Base-by-base conservation (phyloP, 73 alveolate genomes). In the Paraurostyla sp. region DNA sequence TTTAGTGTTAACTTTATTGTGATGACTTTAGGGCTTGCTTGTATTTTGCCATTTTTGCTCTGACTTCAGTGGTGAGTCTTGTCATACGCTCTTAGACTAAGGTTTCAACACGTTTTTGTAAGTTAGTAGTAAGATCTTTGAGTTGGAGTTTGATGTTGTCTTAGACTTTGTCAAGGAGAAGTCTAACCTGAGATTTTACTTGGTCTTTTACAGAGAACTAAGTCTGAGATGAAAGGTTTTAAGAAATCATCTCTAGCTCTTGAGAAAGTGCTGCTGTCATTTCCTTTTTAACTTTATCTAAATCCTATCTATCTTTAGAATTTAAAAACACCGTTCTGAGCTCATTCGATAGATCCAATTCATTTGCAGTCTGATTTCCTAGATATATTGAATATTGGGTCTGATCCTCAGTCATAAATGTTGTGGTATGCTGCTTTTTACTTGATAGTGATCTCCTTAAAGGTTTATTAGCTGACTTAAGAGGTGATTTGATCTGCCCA, bases 41-140 rank as follows among this genome's bases (percentile, higher is more conserved):
- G 13, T 60, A 29, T 7, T 60, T 60, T 3, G n/a, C 32, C 9
- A 60, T 25, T 27, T 60, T 60, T 9, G 6, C 25, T 33, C 25
- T 60, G 9, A 60, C 78, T 32, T 60, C 78, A 9, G 78, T 29
- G 9, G 52, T 13, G 9, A 60, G 25, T 33, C 78, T 60, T 6
- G 78, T 60, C 78, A 60, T 60, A 29, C 78, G 22, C 50, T 60
- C 78, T 60, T 60, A 27, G 6, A 60, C 78, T 33, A 60, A 60
- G 16, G 78, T 60, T 25, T 60, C 78, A 30, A 60, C 78, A 13
- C 78, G 9, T 60, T 60, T 60, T 33, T 60, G 32, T 25, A 60
- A 29, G 32, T 60, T 60, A 3, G 52, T 25, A 16, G 78, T 29
- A 29, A 60, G 22, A 4, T 30, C 50, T 27, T 60, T 6, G 27